Evolutionary conservation across 192 early-diverging fungal genomes (phyloP), one percentile per base, ranked within the genome.

Genomic region (Spizellomyces sp.): DNA sequence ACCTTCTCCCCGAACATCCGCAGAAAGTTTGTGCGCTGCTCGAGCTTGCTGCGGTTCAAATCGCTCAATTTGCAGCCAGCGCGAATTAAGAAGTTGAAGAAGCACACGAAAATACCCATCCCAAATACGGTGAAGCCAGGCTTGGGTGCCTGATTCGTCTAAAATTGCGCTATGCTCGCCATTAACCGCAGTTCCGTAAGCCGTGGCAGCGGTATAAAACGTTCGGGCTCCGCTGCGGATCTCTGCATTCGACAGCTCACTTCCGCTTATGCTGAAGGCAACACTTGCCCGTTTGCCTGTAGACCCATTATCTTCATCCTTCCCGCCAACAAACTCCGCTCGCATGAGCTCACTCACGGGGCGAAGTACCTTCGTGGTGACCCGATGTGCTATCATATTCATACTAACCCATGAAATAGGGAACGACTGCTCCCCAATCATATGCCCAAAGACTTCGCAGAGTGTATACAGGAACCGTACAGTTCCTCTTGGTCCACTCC

Each of bases 1-100:
- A 15, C 81, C 90, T 19, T 76, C 77, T 9, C 83, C 88, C 46
- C 86, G 82, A 43, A 90, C 81, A 70, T 90, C 91, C 22, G 86
- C 81, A 5, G 80, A 80, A 5, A 91, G 68, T 57, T 86, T 80
- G 74, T 84, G 81, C 6, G 86, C 71, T 1, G 86, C 77, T 22
- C 89, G 78, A 45, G 83, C 77, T 6, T 75, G 70, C 66, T 89
- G 87, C 5, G 87, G 86, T 4, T 79, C 63, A 68, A 85, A 88
- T 6, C 77, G 68, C 67, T 87, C 87, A n/a, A 88, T 79, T 46
- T 87, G 81, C 44, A 89, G 66, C 66, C 75, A 78, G 41, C 74
- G 79, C 54, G 81, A 88, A 22, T 83, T 84, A 5, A 91, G 69
- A 5, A 89, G 71, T 6, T 79, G 64, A 19, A 91, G 67, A 21